Conservation (phyloP, 331 rosid species). For the Malus hybrid region DNA sequence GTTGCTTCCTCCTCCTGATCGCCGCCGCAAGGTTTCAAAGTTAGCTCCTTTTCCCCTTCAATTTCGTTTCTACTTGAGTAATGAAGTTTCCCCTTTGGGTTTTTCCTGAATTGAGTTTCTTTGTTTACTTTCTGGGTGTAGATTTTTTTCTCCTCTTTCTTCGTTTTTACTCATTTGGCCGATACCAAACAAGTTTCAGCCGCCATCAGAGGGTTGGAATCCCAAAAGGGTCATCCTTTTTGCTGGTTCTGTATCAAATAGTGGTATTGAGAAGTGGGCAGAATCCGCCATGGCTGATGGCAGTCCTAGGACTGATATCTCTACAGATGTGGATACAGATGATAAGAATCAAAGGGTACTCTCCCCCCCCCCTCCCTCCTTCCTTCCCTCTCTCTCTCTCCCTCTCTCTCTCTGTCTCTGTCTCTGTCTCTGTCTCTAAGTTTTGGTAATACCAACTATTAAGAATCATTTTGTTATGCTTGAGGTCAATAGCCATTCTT, state of each 20-base stretch:
- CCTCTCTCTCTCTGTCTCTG: too few species aligned
- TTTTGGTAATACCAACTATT: not conserved
- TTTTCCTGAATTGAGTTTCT: constrained; percentile 2
- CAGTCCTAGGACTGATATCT: constrained; percentile 98
- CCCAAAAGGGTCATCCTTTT: constrained; percentile 36
- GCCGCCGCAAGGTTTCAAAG: constrained; percentile 23
- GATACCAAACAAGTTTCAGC: constrained; percentile 24
- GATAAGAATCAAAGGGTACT: constrained; percentile 80
- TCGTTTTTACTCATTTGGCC: constrained; percentile 1
- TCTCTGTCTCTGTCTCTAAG: too few species aligned
- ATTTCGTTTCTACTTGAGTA: constrained; percentile 1
- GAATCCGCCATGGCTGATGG: constrained; percentile 78
- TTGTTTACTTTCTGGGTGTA: constrained; percentile 1
- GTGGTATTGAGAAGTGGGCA: constrained; percentile 37
- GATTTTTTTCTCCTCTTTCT: not conserved
- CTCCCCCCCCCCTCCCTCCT: not conserved
- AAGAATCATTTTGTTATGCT: not conserved
- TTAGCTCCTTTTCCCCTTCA: not conserved
- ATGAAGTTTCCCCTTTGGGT: constrained; percentile 9
- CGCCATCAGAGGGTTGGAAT: constrained; percentile 26
- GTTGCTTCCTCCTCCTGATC: constrained; percentile 36
- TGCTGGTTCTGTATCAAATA: constrained; percentile 24
- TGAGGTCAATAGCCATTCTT: not conserved
- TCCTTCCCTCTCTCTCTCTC: not conserved
- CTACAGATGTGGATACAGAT: constrained; percentile 94